A percentile compares a stretch with the other conserved stretches of the same genome.
Evolutionary conservation across 257 asterid species (phyloP).

Genomic region (Parsonsia alboflavescens): DNA sequence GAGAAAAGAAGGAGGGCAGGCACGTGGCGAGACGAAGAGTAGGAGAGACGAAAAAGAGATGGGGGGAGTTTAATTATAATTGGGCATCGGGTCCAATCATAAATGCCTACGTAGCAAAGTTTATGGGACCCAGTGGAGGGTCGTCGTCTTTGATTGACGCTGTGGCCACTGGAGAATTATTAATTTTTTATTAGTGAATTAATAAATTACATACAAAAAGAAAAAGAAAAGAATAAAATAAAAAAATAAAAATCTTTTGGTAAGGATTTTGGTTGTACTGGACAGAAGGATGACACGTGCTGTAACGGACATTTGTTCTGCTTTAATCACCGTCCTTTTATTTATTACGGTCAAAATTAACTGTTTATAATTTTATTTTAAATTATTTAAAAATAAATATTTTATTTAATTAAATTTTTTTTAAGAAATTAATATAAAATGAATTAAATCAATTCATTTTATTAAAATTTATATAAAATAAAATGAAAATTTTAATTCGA

Average conservation of each 20-base stretch:
- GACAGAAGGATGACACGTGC: slow-evolving; percentile 7
- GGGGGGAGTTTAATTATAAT: neutral
- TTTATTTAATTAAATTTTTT: too few species aligned
- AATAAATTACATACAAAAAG: too few species aligned
- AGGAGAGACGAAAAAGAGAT: neutral
- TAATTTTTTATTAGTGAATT: too few species aligned
- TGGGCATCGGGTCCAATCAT: slow-evolving; percentile 1
- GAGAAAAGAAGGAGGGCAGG: neutral
- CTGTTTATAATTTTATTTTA: too few species aligned
- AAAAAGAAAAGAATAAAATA: neutral
- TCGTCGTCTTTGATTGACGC: neutral
- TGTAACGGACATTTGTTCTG: neutral
- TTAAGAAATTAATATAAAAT: too few species aligned
- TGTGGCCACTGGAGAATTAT: neutral
- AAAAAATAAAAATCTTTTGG: too few species aligned
- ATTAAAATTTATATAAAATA: too few species aligned
- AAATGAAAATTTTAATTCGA: too few species aligned
- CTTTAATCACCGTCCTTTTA: neutral
- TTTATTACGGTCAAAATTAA: too few species aligned
- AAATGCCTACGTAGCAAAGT: neutral
- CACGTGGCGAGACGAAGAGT: slow-evolving; percentile 10
- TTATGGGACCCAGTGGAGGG: neutral
- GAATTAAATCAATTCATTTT: too few species aligned
- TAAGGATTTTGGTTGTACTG: neutral
- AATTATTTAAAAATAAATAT: too few species aligned